Conservation (phyloP, 2,329 filamentous ascomycete species). For the Colletotrichum cuscutae region DNA sequence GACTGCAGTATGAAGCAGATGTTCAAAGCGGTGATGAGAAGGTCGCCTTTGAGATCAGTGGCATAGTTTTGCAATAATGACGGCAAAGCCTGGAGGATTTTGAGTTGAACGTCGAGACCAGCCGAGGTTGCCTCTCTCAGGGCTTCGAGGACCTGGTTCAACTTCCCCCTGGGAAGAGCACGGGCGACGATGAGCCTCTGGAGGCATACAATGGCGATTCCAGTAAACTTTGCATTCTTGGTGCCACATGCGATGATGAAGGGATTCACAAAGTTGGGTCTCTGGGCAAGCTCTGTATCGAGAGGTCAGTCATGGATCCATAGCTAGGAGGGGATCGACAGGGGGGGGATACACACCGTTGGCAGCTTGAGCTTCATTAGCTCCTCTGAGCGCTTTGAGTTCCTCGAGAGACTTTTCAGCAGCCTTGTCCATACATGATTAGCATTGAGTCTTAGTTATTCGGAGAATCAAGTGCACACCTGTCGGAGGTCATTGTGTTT, state of each 20-base stretch:
- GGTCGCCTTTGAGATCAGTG: constrained; percentile 79
- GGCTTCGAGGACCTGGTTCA: constrained; percentile 89
- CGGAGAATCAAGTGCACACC: constrained; percentile 56
- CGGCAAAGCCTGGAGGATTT: constrained; percentile 92
- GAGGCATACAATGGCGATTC: constrained; percentile 87
- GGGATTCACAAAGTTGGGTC: constrained; percentile 86
- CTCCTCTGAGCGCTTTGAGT: constrained; percentile 78
- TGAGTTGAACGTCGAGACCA: constrained; percentile 89
- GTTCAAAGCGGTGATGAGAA: constrained; percentile 84
- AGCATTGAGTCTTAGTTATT: not conserved
- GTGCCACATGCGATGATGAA: constrained; percentile 94
- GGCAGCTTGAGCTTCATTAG: constrained; percentile 80
- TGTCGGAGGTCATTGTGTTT: constrained; percentile 91
- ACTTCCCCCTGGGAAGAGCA: constrained; percentile 80
- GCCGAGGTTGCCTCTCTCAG: constrained; percentile 86
- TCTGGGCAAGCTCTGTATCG: constrained; percentile 79
- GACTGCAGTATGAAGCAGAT: constrained; percentile 92
- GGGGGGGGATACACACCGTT: constrained; percentile 61
- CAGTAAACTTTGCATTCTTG: constrained; percentile 89
- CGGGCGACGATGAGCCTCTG: constrained; percentile 87
- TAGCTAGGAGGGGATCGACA: constrained; percentile 38
- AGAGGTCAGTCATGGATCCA: constrained; percentile 18
- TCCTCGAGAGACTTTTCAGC: constrained; percentile 95
- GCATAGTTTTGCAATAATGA: constrained; percentile 92
- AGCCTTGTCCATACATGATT: constrained; percentile 63